Evolutionary conservation across 148 eudicot species (phyloP).

Genomic region (Drosera capensis): DNA sequence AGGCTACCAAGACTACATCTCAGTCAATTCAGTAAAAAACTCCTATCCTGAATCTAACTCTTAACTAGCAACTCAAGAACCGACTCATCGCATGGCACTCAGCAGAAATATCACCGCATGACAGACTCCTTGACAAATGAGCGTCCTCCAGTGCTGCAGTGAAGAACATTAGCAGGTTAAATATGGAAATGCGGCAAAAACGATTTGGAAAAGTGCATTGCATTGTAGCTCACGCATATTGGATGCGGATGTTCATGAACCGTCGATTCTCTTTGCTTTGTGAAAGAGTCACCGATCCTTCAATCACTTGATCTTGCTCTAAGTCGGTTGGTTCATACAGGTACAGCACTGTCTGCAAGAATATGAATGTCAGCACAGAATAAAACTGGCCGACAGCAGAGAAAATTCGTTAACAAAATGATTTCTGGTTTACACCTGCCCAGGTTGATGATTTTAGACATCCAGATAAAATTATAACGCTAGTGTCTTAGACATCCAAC

Average conservation of each 20-base stretch:
- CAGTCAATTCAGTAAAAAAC: too few species aligned
- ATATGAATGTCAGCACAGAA: not conserved
- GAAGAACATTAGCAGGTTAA: slow-evolving; percentile 1
- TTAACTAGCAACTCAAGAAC: too few species aligned
- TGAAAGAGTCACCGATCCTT: slow-evolving; percentile 64
- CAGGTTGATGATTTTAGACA: too few species aligned
- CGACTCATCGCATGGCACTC: too few species aligned
- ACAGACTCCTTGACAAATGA: slow-evolving; percentile 78
- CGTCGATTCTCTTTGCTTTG: slow-evolving; percentile 88
- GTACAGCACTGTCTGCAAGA: slow-evolving; percentile 64
- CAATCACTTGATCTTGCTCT: slow-evolving; percentile 84
- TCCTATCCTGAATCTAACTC: too few species aligned
- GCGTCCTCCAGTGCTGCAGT: slow-evolving; percentile 76
- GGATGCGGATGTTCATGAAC: slow-evolving; percentile 76
- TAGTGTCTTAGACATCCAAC: too few species aligned
- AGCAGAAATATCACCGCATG: slow-evolving; percentile 38
- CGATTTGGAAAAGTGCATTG: not conserved
- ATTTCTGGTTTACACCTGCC: not conserved
- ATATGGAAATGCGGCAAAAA: not conserved
- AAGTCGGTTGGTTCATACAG: slow-evolving; percentile 81
- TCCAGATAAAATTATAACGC: too few species aligned
- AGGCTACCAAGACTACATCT: too few species aligned
- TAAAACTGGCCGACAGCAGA: too few species aligned
- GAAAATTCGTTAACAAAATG: not conserved
- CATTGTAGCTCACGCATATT: slow-evolving; percentile 43